Base-by-base conservation (phyloP, 2,329 filamentous ascomycete genomes). In the Bimuria novae-zelandiae region DNA sequence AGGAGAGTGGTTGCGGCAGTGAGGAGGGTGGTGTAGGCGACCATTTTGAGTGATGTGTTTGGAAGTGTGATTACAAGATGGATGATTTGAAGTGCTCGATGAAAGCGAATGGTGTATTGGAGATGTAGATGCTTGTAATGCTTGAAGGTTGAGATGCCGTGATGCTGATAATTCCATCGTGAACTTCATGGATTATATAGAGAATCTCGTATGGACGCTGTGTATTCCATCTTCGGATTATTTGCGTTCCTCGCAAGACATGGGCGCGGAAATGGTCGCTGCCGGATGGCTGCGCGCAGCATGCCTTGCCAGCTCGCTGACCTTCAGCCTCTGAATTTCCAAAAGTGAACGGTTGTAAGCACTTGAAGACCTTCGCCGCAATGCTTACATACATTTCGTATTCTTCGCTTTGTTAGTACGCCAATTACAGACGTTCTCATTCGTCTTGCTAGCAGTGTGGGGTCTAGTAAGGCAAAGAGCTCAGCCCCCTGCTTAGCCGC, bases 21-120 rank as follows among this genome's bases (percentile, higher is more conserved):
- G 43, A 48, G 50, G 53, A 69, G 41, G 44, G 59, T 59, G 10
- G 59, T 63, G 54, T 63, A 61, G 47, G 61, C 52, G 41, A 67
- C 54, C 68, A 70, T 70, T 46, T 56, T 65, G 58, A 56, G 4
- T 43, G 56, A n/a, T n/a, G n/a, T n/a, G n/a, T n/a, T n/a, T n/a
- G n/a, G n/a, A n/a, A n/a, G n/a, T n/a, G n/a, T n/a, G n/a, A n/a
- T n/a, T n/a, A n/a, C n/a, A n/a, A n/a, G n/a, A n/a, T 49, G 46
- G 19, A 50, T 44, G 16, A 49, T 30, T 51, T 33, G 49, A n/a
- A 42, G 21, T 45, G 41, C 45, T 39, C 14, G 41, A 19, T 40
- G 33, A 25, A 23, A 42, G 16, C 7, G 43, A 21, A 52, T 36
- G 36, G 32, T 50, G 23, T 50, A 55, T 48, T 54, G 45, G 46